These are phyloP conservation scores for Mortierella sp. DNA, from an alignment of 371 early-diverging fungal genomes.

Conservation along the genomic window DNA sequence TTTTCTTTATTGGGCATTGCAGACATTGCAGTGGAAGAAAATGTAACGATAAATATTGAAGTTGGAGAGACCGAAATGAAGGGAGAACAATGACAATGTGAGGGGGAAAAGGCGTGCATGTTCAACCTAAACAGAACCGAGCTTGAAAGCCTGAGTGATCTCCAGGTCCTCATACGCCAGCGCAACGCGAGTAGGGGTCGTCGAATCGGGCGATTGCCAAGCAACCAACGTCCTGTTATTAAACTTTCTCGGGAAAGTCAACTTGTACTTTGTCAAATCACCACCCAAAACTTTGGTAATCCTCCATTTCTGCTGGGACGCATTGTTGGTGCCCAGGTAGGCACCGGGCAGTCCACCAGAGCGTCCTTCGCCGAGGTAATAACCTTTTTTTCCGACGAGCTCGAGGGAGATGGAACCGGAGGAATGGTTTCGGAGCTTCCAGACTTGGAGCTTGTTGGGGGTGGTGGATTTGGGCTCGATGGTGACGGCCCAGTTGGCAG, in stretches of 20 bases:
- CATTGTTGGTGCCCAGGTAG: neutral
- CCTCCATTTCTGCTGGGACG: neutral
- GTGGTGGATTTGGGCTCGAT: neutral
- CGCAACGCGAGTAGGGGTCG: neutral
- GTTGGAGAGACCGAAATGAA: too few relatives aligned
- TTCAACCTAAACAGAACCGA: neutral
- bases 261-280: neutral
- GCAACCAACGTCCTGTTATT: neutral
- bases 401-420: neutral
- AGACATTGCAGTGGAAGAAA: too few relatives aligned
- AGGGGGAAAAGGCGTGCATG: too few relatives aligned
- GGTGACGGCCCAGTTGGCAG: neutral
- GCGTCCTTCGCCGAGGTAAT: neutral
- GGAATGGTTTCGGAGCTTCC: conserved; percentile 3
- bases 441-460: neutral
- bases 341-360: neutral
- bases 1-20: too few relatives aligned
- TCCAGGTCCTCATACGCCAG: neutral
- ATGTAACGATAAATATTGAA: too few relatives aligned
- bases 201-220: neutral
- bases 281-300: neutral
- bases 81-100: too few relatives aligned
- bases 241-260: conserved; percentile 1
- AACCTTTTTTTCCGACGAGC: neutral
- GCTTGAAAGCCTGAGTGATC: neutral